Evolutionary conservation across 2,329 filamentous ascomycete species (phyloP).

Genomic region (Colletotrichum endophyticum): DNA sequence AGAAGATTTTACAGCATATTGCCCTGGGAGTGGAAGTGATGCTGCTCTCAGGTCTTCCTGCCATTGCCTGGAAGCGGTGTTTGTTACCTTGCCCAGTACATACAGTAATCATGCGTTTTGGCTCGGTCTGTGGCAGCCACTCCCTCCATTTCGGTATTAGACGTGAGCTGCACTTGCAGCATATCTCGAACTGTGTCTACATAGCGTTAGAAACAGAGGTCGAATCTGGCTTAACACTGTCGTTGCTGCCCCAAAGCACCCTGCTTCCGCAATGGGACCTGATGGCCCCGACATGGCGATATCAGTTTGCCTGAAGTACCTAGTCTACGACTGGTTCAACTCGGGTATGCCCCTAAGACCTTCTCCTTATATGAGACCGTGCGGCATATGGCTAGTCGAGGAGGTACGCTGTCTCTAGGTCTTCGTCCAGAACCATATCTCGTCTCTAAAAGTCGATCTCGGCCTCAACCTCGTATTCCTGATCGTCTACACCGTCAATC

Average conservation of each 20-base stretch:
- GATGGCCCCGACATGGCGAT: not conserved
- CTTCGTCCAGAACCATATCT: not conserved
- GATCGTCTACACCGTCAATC: constrained; percentile 56
- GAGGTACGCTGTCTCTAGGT: not conserved
- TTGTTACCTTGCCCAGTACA: not conserved
- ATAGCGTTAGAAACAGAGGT: not conserved
- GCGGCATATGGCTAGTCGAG: not conserved
- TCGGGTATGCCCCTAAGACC: not conserved
- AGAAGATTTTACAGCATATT: not conserved
- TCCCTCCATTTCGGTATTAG: not conserved
- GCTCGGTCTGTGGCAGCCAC: not conserved
- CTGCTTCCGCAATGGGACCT: not conserved
- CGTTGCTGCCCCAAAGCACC: not conserved
- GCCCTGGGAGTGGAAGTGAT: not conserved
- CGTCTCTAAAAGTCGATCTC: constrained; percentile 45
- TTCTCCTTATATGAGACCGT: not conserved
- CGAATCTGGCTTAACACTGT: not conserved
- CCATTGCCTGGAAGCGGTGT: not conserved
- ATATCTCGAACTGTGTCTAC: not conserved
- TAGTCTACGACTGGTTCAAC: not conserved
- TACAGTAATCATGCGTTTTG: not conserved
- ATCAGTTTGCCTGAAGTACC: not conserved
- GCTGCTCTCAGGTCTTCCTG: not conserved
- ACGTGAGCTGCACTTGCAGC: not conserved
- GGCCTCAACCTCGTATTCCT: constrained; percentile 58